A percentile compares a stretch with the other conserved stretches of the same genome.
These are phyloP conservation scores for Amaranthus hypochondriacus DNA, from an alignment of 148 eudicot species.

Conservation along the genomic window DNA sequence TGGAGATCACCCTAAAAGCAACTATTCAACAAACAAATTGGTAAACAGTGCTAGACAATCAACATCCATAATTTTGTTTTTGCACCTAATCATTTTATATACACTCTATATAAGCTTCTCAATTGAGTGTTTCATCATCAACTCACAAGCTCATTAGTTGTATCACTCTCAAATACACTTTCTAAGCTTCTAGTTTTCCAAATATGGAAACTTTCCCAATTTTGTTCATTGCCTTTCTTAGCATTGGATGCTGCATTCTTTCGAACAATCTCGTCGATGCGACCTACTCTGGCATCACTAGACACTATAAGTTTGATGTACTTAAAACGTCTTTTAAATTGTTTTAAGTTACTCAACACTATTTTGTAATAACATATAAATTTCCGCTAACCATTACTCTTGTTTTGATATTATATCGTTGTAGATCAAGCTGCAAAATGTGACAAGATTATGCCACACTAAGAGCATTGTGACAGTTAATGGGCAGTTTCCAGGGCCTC, in stretches of 20 bases:
- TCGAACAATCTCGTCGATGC: conserved; percentile 8
- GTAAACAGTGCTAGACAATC: neutral
- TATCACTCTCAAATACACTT: neutral
- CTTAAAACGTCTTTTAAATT: neutral
- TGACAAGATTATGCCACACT: conserved; percentile 41
- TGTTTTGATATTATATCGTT: neutral
- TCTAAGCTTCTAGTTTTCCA: neutral
- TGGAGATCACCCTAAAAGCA: conserved; percentile 32
- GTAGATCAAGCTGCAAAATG: conserved; percentile 39
- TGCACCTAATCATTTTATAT: conserved; percentile 18
- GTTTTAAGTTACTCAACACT: neutral
- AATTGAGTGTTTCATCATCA: conserved; percentile 10
- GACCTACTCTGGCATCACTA: conserved; percentile 32
- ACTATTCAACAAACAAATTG: conserved; percentile 24
- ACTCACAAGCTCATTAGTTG: conserved; percentile 1
- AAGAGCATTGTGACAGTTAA: conserved; percentile 44
- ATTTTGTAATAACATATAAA: neutral
- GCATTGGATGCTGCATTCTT: conserved; percentile 13
- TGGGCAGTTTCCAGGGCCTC: conserved; percentile 48
- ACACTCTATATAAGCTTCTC: conserved; percentile 15
- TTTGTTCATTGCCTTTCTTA: neutral
- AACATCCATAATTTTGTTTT: neutral
- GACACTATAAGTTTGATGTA: conserved; percentile 53
- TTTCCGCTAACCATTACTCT: neutral
- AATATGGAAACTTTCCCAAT: conserved; percentile 4